Base-by-base conservation (phyloP, 352 stramenopile genomes). In the Globisporangium okanoganense region DNA sequence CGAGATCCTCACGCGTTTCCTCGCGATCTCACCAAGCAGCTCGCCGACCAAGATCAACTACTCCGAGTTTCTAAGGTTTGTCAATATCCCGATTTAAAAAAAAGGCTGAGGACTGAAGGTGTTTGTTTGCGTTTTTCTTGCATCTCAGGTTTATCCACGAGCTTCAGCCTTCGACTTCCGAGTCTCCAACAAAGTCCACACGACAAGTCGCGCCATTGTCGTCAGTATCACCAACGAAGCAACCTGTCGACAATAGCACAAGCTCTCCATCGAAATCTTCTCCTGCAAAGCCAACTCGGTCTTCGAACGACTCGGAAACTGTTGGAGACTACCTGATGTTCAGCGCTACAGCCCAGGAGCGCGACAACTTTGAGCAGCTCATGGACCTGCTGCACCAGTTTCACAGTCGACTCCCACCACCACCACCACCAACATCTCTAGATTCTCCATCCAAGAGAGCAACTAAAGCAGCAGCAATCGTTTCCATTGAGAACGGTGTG, bases 311-410 rank as follows among this genome's bases (percentile, higher is more conserved):
- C 56, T 58, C 45, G 2, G 58, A 72, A 41, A 65, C 62, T 8
- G 75, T 85, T 0, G 71, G 75, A 14, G 71, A 83, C 24, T 87
- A 85, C 51, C 66, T 87, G 40, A 83, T 87, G 66, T 69, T 64
- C 38, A 66, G 76, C 45, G 73, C 78, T 38, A 76, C 63, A 0
- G 16, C 20, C 5, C 67, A 64, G 5, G 75, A 87, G 53, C 78
- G 72, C n/a, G 49, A 58, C 31, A 75, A 80, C 59, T 87, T 87
- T 64, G 78, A 87, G 67, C 51, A 62, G 7, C 62, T 87, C 40
- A 87, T 87, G 78, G 73, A 85, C 52, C 29, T 70, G 45, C 61
- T 87, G 25, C 63, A 85, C 64, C 40, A 65, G 3, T 85, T 83
- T 33, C 69, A 82, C 48, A 56, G 69, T 29, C 38, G 54, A 8